Evolutionary conservation across 2,329 filamentous ascomycete genomes (phyloP).

Genomic region (Cercospora zeae-maydis): DNA sequence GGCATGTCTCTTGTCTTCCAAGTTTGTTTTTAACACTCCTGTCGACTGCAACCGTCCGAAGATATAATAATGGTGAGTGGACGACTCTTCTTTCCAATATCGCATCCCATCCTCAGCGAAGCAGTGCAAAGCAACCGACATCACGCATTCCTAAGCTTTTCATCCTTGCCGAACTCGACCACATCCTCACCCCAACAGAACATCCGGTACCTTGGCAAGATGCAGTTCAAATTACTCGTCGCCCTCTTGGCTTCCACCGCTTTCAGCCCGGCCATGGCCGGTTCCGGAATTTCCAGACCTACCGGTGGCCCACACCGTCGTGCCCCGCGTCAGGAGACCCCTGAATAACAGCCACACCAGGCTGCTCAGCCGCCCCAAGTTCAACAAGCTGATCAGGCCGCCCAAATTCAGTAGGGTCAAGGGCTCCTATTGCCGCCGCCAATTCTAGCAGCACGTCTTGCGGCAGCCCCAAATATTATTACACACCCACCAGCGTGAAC

Average conservation of each 20-base stretch:
- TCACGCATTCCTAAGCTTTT: background rate
- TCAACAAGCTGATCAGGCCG: background rate
- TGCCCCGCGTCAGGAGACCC: no score
- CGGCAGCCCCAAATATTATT: no score
- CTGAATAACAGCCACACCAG: background rate
- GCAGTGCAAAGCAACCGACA: background rate
- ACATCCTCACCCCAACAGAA: background rate
- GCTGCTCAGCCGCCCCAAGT: background rate
- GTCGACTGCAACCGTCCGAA: background rate
- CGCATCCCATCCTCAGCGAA: background rate
- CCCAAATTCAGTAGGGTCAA: background rate
- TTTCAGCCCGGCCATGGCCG: background rate
- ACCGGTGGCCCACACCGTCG: no score
- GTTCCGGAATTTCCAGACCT: background rate
- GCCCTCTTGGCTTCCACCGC: constrained; percentile 8
- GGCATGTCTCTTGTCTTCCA: background rate
- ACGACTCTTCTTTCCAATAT: background rate
- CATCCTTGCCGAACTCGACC: background rate
- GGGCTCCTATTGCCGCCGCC: background rate
- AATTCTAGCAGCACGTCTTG: no score
- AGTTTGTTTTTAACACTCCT: background rate
- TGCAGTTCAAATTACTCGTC: constrained; percentile 12
- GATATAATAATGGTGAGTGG: background rate
- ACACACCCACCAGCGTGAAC: no score
- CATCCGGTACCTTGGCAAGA: background rate